Evolutionary conservation across 306 rosid species (phyloP).

Genomic region (Castanea sativa): DNA sequence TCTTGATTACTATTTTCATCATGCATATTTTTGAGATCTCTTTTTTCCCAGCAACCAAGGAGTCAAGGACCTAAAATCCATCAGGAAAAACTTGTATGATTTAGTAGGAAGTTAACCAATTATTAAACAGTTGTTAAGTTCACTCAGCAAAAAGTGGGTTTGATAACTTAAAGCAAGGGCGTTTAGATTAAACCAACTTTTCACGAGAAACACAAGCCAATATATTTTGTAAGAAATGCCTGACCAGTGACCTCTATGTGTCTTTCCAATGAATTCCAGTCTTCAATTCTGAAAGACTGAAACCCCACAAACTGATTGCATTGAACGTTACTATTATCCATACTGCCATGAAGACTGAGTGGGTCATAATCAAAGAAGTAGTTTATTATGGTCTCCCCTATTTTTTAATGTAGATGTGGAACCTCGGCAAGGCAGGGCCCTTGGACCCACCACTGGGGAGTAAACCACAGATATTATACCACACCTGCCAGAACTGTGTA

Average conservation of each 20-base stretch:
- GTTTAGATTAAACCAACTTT: too few relatives aligned
- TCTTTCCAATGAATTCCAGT: not conserved
- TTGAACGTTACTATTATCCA: not conserved
- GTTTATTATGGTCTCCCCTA: too few relatives aligned
- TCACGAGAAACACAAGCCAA: too few relatives aligned
- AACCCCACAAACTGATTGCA: not conserved
- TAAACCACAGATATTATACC: too few relatives aligned
- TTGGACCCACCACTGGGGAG: too few relatives aligned
- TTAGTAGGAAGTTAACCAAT: not conserved
- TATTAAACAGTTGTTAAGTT: not conserved
- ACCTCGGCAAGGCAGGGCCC: too few relatives aligned
- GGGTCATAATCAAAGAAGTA: too few relatives aligned
- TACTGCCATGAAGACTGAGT: too few relatives aligned
- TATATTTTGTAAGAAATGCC: too few relatives aligned
- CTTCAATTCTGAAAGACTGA: not conserved
- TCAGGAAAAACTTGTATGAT: too few relatives aligned
- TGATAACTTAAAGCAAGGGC: not conserved
- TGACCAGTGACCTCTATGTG: not conserved
- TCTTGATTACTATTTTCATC: not conserved
- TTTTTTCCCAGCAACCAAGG: not conserved
- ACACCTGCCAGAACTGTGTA: too few relatives aligned
- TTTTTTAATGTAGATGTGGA: too few relatives aligned
- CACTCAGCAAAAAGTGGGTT: not conserved
- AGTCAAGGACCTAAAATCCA: not conserved
- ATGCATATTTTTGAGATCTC: not conserved